Conservation (phyloP, 345 rosid species). For the Punica granatum region DNA sequence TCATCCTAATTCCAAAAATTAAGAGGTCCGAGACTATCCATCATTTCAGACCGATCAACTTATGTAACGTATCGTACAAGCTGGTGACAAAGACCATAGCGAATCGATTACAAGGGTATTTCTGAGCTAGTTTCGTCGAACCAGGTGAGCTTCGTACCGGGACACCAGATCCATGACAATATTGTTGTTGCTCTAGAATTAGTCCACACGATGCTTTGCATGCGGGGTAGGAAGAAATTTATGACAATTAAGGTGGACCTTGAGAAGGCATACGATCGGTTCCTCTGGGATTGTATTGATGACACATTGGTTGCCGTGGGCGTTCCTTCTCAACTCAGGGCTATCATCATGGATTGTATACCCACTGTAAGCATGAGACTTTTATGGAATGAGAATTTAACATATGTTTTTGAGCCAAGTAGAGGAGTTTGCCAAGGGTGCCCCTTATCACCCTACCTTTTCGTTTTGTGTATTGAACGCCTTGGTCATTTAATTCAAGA, state of each 20-base stretch:
- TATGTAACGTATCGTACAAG: background rate
- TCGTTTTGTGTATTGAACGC: background rate
- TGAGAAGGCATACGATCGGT: background rate
- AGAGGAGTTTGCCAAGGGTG: background rate
- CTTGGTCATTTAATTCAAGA: background rate
- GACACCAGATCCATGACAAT: background rate
- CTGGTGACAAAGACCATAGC: background rate
- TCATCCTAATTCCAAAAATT: background rate
- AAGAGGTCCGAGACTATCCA: background rate
- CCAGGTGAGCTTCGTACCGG: background rate
- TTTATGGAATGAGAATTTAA: background rate
- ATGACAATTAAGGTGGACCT: conserved; percentile 3
- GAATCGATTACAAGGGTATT: background rate
- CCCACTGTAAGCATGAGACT: background rate
- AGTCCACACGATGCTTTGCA: background rate
- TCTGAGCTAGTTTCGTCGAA: background rate
- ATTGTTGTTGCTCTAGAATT: background rate
- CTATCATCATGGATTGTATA: background rate
- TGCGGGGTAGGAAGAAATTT: background rate
- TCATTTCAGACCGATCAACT: background rate
- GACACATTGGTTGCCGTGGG: background rate
- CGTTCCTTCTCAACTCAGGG: background rate
- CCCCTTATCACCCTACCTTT: background rate
- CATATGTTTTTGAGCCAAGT: background rate
- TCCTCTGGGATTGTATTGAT: background rate